These are phyloP conservation scores for Russula olivacea DNA, from an alignment of 768 basidiomycete species.

Conservation along the genomic window DNA sequence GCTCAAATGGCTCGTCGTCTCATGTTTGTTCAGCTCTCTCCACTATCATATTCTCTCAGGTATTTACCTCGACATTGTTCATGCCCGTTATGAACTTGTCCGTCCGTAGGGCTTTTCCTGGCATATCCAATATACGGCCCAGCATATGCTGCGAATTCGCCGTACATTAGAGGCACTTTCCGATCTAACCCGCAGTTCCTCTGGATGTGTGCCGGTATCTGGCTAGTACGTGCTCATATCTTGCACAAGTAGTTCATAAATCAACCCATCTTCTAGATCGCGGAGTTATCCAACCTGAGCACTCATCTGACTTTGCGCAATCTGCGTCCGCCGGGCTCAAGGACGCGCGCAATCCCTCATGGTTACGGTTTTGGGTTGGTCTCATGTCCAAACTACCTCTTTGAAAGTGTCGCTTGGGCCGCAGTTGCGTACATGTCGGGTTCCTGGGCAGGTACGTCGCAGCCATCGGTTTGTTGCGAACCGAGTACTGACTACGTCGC, in stretches of 20 bases:
- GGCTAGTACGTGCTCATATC: slow-evolving; percentile 53
- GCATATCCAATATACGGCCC: slow-evolving; percentile 81
- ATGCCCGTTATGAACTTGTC: slow-evolving; percentile 3
- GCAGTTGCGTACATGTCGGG: slow-evolving; percentile 71
- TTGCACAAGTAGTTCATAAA: not conserved
- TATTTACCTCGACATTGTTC: slow-evolving; percentile 25
- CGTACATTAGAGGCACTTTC: slow-evolving; percentile 55
- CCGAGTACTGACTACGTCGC: not conserved
- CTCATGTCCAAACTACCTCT: slow-evolving; percentile 92
- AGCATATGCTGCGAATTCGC: slow-evolving; percentile 59
- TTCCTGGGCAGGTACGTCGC: slow-evolving; percentile 60
- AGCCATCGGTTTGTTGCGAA: not conserved
- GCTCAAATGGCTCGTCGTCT: not conserved
- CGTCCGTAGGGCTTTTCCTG: slow-evolving; percentile 55
- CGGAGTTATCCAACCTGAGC: slow-evolving; percentile 77
- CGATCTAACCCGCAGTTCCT: slow-evolving; percentile 66
- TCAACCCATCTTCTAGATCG: slow-evolving; percentile 48
- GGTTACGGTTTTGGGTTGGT: slow-evolving; percentile 90
- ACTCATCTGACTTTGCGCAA: slow-evolving; percentile 78
- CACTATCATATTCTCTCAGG: slow-evolving; percentile 85
- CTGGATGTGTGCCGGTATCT: slow-evolving; percentile 56
- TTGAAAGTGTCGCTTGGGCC: slow-evolving; percentile 76
- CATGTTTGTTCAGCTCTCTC: slow-evolving; percentile 53
- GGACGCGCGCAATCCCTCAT: slow-evolving; percentile 76
- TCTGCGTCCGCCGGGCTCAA: slow-evolving; percentile 76